Evolutionary conservation across 305 asterid species (phyloP), one percentile per base, ranked within the genome.

Genomic region (Fraxinus paxiana): DNA sequence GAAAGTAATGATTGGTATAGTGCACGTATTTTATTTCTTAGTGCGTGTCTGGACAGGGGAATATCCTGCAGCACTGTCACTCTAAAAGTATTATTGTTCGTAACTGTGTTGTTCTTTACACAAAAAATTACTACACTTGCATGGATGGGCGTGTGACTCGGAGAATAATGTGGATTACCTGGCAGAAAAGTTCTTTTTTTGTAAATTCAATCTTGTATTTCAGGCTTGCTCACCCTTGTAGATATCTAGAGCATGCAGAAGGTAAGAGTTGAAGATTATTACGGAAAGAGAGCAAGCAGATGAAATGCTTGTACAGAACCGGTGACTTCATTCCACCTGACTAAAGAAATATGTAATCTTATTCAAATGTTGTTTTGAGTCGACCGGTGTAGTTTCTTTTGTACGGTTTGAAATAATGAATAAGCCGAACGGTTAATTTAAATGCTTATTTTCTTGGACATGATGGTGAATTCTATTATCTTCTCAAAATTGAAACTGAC

Each of bases 181-280:
- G 30, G 61, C 38, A 35, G 5, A 54, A 12, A 51, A 46, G 17
- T 46, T 46, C 59, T 33, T 3, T n/a, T 15, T 51, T n/a, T 17
- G 65, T 28, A 35, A 8, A 33, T 24, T 7, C n/a, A 37, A 9
- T 12, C 10, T 18, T 8, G 13, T 71, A 13, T 26, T 73, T 18
- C 84, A 88, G 91, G 86, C 17, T 59, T 80, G 73, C 34, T 69
- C 13, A 33, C 79, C 79, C 73, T 26, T 88, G 88, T 84, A 81
- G 73, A 84, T 86, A 84, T 77, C 63, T 3, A 18, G 82, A 84
- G 80, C 61, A 33, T 20, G 73, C 78, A 43, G 10, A 70, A 69
- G 80, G 69, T 38, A 43, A 75, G 20, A 46, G 59, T 46, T 46
- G 56, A 43, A 12, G 54, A 46, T 0, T 46, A 46, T 46, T 46